Conservation (phyloP, 768 basidiomycete species). For the Cyathus striatus region DNA sequence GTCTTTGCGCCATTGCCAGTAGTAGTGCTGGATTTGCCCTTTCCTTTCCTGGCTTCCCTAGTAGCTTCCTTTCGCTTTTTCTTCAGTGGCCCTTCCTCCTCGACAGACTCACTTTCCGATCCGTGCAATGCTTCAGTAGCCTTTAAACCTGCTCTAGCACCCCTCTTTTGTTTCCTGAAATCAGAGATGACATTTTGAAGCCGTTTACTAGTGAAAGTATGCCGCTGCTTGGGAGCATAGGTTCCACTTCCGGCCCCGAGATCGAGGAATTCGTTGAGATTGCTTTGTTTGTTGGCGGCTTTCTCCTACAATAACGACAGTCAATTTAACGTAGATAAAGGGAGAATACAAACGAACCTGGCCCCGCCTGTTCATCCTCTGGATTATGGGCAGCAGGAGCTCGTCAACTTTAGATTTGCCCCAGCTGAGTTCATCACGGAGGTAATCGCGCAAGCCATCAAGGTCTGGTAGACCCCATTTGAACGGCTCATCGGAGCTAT, state of each 20-base stretch:
- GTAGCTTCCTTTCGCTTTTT: conserved; percentile 19
- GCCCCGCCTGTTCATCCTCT: conserved; percentile 76
- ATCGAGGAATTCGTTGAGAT: conserved; percentile 72
- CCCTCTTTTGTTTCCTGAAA: conserved; percentile 57
- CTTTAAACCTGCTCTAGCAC: conserved; percentile 14
- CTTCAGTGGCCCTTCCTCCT: conserved; percentile 12
- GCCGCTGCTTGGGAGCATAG: conserved; percentile 71
- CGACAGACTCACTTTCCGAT: conserved; percentile 12
- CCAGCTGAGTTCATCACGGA: conserved; percentile 82
- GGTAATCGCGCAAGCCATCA: conserved; percentile 77
- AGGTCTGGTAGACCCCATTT: conserved; percentile 98
- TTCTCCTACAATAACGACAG: too few species aligned
- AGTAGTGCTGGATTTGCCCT: conserved; percentile 6
- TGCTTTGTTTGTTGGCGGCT: conserved; percentile 74
- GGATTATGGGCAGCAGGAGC: conserved; percentile 86
- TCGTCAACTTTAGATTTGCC: conserved; percentile 80
- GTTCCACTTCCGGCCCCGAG: conserved; percentile 61
- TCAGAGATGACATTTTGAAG: conserved; percentile 84
- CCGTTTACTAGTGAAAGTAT: conserved; percentile 82
- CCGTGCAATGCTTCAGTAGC: conserved; percentile 13
- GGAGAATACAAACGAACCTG: too few species aligned
- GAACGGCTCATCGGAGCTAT: conserved; percentile 89
- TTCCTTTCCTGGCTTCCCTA: conserved; percentile 8
- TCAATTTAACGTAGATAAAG: too few species aligned
- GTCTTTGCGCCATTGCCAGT: not conserved